Base-by-base conservation (phyloP, 176 grass and related monocot genomes). In the Aegilops sharonensis region DNA sequence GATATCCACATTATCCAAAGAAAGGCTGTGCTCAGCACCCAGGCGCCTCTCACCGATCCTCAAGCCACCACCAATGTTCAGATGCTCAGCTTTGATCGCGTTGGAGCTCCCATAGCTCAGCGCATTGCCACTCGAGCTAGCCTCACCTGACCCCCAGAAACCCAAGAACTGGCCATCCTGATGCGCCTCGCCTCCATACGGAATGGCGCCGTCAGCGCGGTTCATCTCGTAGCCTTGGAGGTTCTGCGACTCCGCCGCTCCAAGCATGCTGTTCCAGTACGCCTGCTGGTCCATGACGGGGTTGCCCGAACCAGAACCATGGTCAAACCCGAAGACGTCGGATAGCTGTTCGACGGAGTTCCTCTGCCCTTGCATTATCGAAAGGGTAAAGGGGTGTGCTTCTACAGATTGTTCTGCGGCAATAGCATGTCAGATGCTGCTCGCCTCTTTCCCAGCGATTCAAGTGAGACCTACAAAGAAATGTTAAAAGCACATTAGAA, bases 321-420 rank as follows among this genome's bases (percentile, higher is more conserved):
- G 50, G n/a, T 89, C 93, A 30, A 92, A 87, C 27, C 82, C 84
- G 80, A 91, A 91, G 11, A 86, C 73, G 64, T 92, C 85, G 78
- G 85, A 7, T 13, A 77, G 89, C 45, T 90, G 88, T 45, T 92
- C 84, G 23, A 91, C 70, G 36, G 86, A 91, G 80, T 84, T 93
- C 67, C 73, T 87, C 85, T 93, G 91, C 60, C 86, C 86, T 86
- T 92, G 93, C 88, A 92, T 95, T 86, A 50, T 78, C 25, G 2
- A 64, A 87, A 40, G 11, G 81, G 5, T 81, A 3, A 65, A 88
- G 50, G 8, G 63, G 5, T 77, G 72, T 9, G 64, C 42, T 89
- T 71, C 70, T 83, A 62, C 67, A 70, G 81, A 85, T 79, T 82
- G 43, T 48, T 82, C 54, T 25, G 72, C 81, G 2, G 45, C 57